phyloP scores from a whole-genome alignment of 495 filamentous ascomycete species.

The Collariella sp. region DNA sequence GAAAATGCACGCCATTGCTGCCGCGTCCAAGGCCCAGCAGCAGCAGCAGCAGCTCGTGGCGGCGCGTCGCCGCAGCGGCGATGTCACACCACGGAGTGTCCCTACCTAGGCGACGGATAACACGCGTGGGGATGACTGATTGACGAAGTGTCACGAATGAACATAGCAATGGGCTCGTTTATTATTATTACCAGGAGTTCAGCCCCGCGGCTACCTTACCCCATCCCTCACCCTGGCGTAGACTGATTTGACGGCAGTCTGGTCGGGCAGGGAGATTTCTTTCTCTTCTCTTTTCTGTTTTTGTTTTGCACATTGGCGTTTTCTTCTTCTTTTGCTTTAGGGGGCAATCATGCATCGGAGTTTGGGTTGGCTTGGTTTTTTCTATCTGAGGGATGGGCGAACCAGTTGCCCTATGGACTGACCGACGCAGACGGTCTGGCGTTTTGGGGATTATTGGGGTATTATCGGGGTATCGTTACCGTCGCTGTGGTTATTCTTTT shows the following conservation, averaged over 20 bases:
- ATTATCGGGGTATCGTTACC: not conserved
- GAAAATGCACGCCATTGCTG: conserved; percentile 37
- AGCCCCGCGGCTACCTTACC: conserved; percentile 7
- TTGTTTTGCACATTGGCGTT: conserved; percentile 4
- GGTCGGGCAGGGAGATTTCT: not conserved
- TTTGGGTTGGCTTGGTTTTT: conserved; percentile 5
- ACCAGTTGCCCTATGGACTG: not conserved
- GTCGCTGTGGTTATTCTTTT: not conserved
- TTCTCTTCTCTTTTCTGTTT: not conserved
- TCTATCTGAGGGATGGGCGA: no score
- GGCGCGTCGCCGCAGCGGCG: conserved; percentile 38
- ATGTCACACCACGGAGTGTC: conserved; percentile 37
- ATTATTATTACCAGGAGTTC: conserved; percentile 3
- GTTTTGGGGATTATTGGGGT: not conserved
- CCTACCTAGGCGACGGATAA: conserved; percentile 24
- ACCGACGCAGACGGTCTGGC: not conserved
- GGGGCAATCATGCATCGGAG: conserved; percentile 9
- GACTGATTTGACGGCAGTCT: not conserved
- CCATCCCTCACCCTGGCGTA: not conserved
- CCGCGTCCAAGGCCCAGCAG: conserved; percentile 32
- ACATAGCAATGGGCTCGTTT: conserved; percentile 11
- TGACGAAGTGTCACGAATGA: conserved; percentile 13
- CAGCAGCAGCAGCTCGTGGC: conserved; percentile 24
- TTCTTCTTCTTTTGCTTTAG: no score
- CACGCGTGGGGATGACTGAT: conserved; percentile 14